phyloP scores from a whole-genome alignment of 306 rosid species.

The Potentilla sterilis region DNA sequence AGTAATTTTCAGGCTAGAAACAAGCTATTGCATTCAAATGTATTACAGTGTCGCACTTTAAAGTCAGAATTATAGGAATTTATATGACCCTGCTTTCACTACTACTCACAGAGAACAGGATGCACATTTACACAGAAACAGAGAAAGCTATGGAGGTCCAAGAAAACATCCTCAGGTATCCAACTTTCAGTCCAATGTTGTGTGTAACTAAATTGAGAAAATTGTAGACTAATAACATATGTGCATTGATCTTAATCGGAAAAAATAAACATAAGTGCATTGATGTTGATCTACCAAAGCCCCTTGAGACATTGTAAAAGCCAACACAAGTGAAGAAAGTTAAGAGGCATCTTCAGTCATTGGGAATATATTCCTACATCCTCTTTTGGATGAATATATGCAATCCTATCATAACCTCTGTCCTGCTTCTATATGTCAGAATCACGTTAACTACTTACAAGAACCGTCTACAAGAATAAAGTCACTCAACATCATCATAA shows the following conservation, averaged over 20 bases:
- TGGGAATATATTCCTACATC: background rate
- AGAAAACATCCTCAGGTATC: background rate
- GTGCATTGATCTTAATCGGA: background rate
- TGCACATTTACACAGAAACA: background rate
- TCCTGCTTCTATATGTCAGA: background rate
- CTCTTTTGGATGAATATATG: conserved; percentile 1
- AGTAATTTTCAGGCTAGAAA: background rate
- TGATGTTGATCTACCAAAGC: background rate
- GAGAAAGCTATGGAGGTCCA: background rate
- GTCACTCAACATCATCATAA: background rate
- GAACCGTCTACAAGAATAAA: background rate
- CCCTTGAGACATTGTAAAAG: background rate
- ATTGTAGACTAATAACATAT: background rate
- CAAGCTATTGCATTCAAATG: background rate
- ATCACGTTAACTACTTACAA: background rate
- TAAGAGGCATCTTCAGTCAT: background rate
- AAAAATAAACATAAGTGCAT: background rate
- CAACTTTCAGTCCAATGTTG: background rate
- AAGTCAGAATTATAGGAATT: background rate
- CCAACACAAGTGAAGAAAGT: background rate
- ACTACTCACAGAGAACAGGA: background rate
- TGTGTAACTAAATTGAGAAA: background rate
- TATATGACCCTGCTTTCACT: background rate
- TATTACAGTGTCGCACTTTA: background rate
- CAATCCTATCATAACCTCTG: conserved; percentile 6